Evolutionary conservation across 768 basidiomycete genomes (phyloP).

Genomic region (Kwoniella bestiolae): DNA sequence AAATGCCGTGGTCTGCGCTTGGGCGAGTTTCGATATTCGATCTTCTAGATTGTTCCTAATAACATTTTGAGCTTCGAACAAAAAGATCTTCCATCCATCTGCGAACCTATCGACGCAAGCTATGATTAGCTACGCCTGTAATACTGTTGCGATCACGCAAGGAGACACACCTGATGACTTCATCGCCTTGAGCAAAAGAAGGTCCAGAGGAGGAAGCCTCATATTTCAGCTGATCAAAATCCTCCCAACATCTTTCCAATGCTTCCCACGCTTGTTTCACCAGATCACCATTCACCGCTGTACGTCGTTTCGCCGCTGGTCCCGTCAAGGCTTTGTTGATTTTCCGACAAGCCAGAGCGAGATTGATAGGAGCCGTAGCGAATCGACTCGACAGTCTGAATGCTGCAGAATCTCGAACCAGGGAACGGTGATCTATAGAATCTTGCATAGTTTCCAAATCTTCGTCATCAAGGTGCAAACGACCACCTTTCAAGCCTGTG

Average conservation of each 20-base stretch:
- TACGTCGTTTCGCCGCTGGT: constrained; percentile 68
- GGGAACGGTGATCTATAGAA: constrained; percentile 64
- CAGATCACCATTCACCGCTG: constrained; percentile 66
- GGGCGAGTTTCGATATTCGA: constrained; percentile 56
- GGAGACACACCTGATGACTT: constrained; percentile 61
- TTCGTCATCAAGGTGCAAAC: constrained; percentile 74
- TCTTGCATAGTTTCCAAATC: constrained; percentile 75
- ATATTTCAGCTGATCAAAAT: constrained; percentile 68
- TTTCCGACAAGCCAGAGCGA: constrained; percentile 74
- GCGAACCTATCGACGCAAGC: constrained; percentile 18
- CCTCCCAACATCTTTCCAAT: constrained; percentile 80
- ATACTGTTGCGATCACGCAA: no score
- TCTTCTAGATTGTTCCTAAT: constrained; percentile 81
- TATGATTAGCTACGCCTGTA: no score
- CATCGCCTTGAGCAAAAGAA: constrained; percentile 61
- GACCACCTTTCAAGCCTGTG: constrained; percentile 80
- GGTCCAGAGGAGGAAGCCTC: constrained; percentile 36
- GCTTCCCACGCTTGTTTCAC: constrained; percentile 83
- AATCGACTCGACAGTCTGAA: constrained; percentile 40
- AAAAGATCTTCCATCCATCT: constrained; percentile 67
- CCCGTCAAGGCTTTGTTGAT: constrained; percentile 81
- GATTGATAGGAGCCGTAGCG: constrained; percentile 71
- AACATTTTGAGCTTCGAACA: constrained; percentile 86
- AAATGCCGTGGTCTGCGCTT: constrained; percentile 26
- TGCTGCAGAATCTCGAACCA: constrained; percentile 31